Conservation (phyloP, 1,284 basidiomycete species). For the Cryptococcus wingfieldii region DNA sequence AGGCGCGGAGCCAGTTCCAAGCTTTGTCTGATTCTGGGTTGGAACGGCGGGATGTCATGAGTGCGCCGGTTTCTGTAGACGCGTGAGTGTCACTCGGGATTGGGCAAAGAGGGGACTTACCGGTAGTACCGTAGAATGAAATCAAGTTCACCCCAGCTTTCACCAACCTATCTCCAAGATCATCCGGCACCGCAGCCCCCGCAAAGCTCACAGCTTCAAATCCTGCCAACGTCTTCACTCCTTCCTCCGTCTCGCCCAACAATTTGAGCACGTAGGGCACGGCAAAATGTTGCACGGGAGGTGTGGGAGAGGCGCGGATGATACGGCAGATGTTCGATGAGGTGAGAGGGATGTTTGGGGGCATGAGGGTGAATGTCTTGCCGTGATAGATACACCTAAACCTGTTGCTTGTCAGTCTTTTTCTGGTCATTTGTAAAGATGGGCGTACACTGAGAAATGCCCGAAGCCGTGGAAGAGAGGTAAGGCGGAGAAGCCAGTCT, state of each 20-base stretch:
- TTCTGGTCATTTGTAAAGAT: not conserved
- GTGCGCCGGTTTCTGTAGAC: constrained; percentile 34
- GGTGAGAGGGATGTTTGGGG: constrained; percentile 55
- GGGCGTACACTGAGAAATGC: constrained; percentile 52
- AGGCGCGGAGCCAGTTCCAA: constrained; percentile 59
- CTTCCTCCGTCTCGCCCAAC: constrained; percentile 55
- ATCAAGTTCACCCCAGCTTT: constrained; percentile 55
- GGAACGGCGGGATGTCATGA: constrained; percentile 55
- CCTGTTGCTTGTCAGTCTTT: constrained; percentile 15
- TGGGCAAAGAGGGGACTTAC: constrained; percentile 14
- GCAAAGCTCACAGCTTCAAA: constrained; percentile 56
- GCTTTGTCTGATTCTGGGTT: constrained; percentile 52
- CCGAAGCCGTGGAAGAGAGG: constrained; percentile 55
- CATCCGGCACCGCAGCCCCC: constrained; percentile 50
- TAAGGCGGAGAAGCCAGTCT: constrained; percentile 53
- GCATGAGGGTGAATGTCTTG: constrained; percentile 56
- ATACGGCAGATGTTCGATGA: constrained; percentile 51
- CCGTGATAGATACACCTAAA: constrained; percentile 51
- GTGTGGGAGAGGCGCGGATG: constrained; percentile 43
- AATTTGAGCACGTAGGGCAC: constrained; percentile 54
- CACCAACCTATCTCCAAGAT: constrained; percentile 58
- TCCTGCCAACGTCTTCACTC: constrained; percentile 49
- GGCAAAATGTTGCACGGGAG: constrained; percentile 45
- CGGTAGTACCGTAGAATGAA: constrained; percentile 56
- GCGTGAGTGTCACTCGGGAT: not conserved